Percentiles rank a stretch among this genome's conserved stretches.
Conservation (phyloP, 2,329 filamentous ascomycete species). For the Botryotinia convoluta region DNA sequence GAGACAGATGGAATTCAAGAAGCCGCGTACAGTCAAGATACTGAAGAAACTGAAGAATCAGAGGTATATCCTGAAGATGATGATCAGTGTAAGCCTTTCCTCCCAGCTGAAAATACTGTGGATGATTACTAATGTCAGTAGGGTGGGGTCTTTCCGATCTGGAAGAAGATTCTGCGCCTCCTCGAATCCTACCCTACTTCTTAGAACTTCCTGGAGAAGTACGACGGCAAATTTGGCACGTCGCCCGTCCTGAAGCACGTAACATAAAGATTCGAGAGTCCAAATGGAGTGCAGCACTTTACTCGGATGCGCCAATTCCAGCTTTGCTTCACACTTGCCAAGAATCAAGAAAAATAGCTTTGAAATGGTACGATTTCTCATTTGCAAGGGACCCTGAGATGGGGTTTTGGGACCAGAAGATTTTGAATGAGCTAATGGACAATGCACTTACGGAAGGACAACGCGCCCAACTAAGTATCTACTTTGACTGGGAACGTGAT, state of each 20-base stretch:
- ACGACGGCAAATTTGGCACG: background rate
- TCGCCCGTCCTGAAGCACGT: background rate
- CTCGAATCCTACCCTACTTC: background rate
- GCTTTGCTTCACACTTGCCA: background rate
- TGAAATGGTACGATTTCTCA: conserved; percentile 9
- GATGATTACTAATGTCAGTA: background rate
- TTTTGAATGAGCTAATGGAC: background rate
- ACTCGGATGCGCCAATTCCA: background rate
- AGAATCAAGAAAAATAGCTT: background rate
- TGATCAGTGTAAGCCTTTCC: background rate
- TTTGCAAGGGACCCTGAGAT: background rate
- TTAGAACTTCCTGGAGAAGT: background rate
- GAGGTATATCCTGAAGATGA: background rate
- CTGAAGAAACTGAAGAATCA: background rate
- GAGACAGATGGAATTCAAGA: background rate
- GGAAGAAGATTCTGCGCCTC: background rate
- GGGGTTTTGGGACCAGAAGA: background rate
- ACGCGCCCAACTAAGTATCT: background rate
- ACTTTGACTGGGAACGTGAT: conserved; percentile 8
- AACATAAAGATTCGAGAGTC: conserved; percentile 1
- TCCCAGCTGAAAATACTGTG: background rate
- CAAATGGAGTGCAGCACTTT: background rate
- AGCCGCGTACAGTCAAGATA: background rate
- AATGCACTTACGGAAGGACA: background rate
- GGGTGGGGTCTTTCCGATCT: background rate